A percentile compares a stretch with the other conserved stretches of the same genome.
Evolutionary conservation across 2,329 filamentous ascomycete species (phyloP).

Genomic region (Colletotrichum sp.): DNA sequence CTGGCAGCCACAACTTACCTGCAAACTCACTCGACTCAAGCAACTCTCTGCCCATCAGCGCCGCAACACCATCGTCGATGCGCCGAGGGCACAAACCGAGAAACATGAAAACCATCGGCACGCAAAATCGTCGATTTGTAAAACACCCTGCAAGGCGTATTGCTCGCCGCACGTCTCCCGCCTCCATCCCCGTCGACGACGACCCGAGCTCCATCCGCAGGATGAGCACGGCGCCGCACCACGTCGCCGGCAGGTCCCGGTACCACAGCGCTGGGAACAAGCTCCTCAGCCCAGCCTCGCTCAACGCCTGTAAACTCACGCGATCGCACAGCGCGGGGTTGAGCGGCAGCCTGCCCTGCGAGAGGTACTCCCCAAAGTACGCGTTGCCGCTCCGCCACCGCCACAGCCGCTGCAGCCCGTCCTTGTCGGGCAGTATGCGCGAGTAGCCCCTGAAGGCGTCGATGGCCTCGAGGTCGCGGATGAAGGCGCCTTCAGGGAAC

Average conservation of each 20-base stretch:
- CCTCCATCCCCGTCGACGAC: background rate
- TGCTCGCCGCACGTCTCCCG: background rate
- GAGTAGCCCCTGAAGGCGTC: background rate
- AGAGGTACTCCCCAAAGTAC: background rate
- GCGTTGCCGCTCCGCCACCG: background rate
- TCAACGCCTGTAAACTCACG: background rate
- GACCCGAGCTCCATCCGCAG: background rate
- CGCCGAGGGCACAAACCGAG: background rate
- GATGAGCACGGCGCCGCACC: background rate
- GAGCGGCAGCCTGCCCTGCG: background rate
- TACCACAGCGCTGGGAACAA: background rate
- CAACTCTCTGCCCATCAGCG: background rate
- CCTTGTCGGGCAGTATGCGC: background rate
- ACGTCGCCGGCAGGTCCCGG: background rate
- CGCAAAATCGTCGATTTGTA: accelerated
- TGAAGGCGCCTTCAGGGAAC: background rate
- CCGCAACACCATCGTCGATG: background rate
- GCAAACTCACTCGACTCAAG: background rate
- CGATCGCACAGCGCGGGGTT: background rate
- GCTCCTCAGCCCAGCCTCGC: background rate
- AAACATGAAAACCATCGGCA: background rate
- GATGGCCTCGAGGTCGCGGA: background rate
- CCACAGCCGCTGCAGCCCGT: background rate
- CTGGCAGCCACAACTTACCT: background rate
- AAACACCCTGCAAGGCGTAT: background rate